phyloP scores from a whole-genome alignment of 768 basidiomycete genomes.

The Galerina marginata region DNA sequence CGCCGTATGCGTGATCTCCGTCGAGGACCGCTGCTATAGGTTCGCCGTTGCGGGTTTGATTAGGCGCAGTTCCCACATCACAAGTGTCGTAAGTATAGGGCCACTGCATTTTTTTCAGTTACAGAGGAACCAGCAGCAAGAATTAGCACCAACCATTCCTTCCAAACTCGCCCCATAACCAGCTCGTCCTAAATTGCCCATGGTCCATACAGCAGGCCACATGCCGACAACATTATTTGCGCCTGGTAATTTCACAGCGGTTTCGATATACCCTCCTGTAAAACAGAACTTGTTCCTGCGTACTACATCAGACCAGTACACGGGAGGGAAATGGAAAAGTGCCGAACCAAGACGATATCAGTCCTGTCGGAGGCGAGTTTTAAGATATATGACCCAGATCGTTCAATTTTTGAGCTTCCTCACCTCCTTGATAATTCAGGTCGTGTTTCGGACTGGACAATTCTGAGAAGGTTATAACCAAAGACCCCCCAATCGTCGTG shows the following conservation, averaged over 20 bases:
- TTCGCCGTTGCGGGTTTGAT: slow-evolving; percentile 78
- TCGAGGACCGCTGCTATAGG: slow-evolving; percentile 67
- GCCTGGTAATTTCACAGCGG: slow-evolving; percentile 71
- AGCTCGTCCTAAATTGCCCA: slow-evolving; percentile 72
- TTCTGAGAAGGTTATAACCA: slow-evolving; percentile 72
- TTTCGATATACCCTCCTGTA: slow-evolving; percentile 79
- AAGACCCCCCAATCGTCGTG: slow-evolving; percentile 71
- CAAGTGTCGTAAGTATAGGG: slow-evolving; percentile 86
- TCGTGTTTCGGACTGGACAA: slow-evolving; percentile 60
- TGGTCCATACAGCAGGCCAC: slow-evolving; percentile 88
- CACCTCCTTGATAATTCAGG: slow-evolving; percentile 72
- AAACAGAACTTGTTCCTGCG: slow-evolving; percentile 89
- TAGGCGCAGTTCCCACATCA: slow-evolving; percentile 82
- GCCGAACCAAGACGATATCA: slow-evolving; percentile 15
- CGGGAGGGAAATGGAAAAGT: background rate
- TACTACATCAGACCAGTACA: background rate
- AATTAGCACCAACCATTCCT: slow-evolving; percentile 57
- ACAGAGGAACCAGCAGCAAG: background rate
- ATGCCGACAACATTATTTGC: slow-evolving; percentile 64
- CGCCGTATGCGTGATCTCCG: slow-evolving; percentile 54
- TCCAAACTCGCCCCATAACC: slow-evolving; percentile 88
- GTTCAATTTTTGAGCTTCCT: slow-evolving; percentile 36
- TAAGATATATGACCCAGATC: background rate
- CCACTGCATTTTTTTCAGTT: slow-evolving; percentile 52
- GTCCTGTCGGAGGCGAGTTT: background rate